Conservation (phyloP, 352 stramenopile species). For the Phytophthora podocarpi region DNA sequence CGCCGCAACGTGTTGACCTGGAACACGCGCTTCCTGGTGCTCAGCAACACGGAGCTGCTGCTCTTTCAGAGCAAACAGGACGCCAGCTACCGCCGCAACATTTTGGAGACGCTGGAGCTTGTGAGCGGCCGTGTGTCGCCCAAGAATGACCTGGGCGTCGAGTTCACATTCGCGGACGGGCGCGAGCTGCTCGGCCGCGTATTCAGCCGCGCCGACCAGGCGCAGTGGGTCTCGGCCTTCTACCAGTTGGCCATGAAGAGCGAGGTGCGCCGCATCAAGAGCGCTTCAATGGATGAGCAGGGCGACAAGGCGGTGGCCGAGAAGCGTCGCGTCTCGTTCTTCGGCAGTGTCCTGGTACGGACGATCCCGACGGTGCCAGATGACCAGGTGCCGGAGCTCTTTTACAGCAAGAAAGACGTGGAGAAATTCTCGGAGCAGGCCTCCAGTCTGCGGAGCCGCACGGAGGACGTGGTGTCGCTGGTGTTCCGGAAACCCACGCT, state of each 20-base stretch:
- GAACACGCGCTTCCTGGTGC: constrained; percentile 67
- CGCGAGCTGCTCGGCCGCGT: constrained; percentile 51
- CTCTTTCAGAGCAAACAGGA: constrained; percentile 65
- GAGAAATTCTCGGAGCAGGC: constrained; percentile 63
- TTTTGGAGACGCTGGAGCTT: constrained; percentile 48
- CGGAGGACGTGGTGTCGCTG: constrained; percentile 54
- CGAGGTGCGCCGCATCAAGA: constrained; percentile 41
- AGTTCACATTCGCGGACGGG: constrained; percentile 52
- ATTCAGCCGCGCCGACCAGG: constrained; percentile 61
- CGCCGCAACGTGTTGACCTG: constrained; percentile 58
- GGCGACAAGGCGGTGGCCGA: constrained; percentile 30
- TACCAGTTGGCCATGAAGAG: constrained; percentile 56
- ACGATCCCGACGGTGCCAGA: constrained; percentile 57
- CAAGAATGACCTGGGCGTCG: constrained; percentile 51
- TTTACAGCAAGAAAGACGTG: constrained; percentile 71
- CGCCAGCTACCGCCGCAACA: constrained; percentile 40
- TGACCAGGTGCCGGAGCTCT: constrained; percentile 60
- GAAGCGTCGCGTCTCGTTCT: constrained; percentile 63
- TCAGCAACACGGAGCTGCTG: constrained; percentile 47
- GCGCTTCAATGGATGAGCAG: constrained; percentile 33
- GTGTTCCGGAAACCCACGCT: constrained; percentile 43
- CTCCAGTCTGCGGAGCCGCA: constrained; percentile 54
- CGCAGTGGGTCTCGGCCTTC: constrained; percentile 69
- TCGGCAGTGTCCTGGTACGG: constrained; percentile 58
- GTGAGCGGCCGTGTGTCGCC: constrained; percentile 44